Percentiles rank a stretch among this genome's conserved stretches.
These are phyloP conservation scores for Clonostachys rosea DNA, from an alignment of 2,329 filamentous ascomycete species.

Conservation along the genomic window DNA sequence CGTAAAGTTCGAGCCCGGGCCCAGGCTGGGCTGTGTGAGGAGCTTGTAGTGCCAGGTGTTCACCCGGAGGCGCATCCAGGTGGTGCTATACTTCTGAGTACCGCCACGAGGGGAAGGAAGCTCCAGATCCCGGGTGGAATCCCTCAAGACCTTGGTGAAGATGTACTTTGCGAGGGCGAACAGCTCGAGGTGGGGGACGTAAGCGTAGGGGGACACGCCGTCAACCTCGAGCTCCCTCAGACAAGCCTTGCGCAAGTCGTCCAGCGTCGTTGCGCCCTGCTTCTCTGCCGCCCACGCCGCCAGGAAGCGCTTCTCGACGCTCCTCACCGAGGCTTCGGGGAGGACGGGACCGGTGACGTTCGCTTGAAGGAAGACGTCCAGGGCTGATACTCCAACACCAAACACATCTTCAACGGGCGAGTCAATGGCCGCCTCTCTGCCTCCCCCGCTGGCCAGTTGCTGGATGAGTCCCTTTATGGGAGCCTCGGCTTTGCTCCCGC, in stretches of 20 bases:
- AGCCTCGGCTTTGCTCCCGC: no score
- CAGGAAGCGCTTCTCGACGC: slow-evolving; percentile 22
- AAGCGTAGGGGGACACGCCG: slow-evolving; percentile 79
- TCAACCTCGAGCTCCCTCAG: slow-evolving; percentile 71
- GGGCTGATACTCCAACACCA: slow-evolving; percentile 25
- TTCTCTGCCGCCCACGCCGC: neutral
- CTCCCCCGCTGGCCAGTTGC: no score
- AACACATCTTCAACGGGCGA: neutral
- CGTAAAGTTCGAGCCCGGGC: slow-evolving; percentile 48
- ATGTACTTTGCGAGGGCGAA: slow-evolving; percentile 66
- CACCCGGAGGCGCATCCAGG: slow-evolving; percentile 66
- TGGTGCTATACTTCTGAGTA: slow-evolving; percentile 38
- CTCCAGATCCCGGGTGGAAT: slow-evolving; percentile 12
- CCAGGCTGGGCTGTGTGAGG: slow-evolving; percentile 50
- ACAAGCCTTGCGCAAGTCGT: slow-evolving; percentile 46
- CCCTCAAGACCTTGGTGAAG: slow-evolving; percentile 22
- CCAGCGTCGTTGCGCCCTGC: slow-evolving; percentile 3
- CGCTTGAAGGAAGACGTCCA: slow-evolving; percentile 78
- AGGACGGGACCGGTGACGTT: slow-evolving; percentile 86
- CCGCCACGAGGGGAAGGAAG: slow-evolving; percentile 12
- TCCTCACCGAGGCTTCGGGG: slow-evolving; percentile 20
- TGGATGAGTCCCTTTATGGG: no score
- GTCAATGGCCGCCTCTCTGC: no score
- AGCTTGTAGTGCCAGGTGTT: slow-evolving; percentile 66
- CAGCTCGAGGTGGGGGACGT: slow-evolving; percentile 80